Base-by-base conservation (phyloP, 2,329 filamentous ascomycete genomes). In the Clarireedia paspali region DNA sequence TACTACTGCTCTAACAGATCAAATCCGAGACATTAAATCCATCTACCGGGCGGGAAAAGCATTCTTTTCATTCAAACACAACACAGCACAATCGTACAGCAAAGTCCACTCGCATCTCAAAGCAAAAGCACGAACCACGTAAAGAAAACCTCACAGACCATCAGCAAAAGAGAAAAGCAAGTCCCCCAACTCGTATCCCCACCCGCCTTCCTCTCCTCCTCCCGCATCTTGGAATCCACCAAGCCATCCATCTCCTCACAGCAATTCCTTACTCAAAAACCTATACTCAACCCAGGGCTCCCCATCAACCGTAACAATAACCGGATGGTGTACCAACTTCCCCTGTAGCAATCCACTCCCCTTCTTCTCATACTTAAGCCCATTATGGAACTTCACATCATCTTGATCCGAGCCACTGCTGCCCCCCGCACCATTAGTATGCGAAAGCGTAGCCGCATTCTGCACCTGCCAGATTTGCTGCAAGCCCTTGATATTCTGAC, bases 241-340 rank as follows among this genome's bases (percentile, higher is more conserved):
- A 45, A 52, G 20, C 23, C 36, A 24, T 20, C 24, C 15, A 26
- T 42, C 20, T n/a, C n/a, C 23, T 46, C 42, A 46, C 3, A 24
- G 23, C 10, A 46, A 6, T 9, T 23, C 42, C 69, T 83, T 85
- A 1, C 79, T 84, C 26, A 86, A 74, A 1, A 86, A 80, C 2
- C 82, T 77, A 60, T 85, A 85, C 66, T 85, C 83, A 36, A 86
- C 81, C 58, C 82, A 86, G 60, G 85, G 83, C 65, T 85, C 82
- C 23, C 82, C 83, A 57, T 85, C 81, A 57, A 86, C 85, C 48
- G 73, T 83, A 63, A 85, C 77, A 23, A 85, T 81, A 9, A 77
- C 77, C 5, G 82, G 79, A 58, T 81, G 76, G 47, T 79, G 82
- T 30, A 83, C 81, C n/a, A 85, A 75, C 66, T 84, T 83, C 24